Evolutionary conservation across 306 rosid genomes (phyloP), one percentile per base, ranked within the genome.

Genomic region (Echinosophora koreensis): DNA sequence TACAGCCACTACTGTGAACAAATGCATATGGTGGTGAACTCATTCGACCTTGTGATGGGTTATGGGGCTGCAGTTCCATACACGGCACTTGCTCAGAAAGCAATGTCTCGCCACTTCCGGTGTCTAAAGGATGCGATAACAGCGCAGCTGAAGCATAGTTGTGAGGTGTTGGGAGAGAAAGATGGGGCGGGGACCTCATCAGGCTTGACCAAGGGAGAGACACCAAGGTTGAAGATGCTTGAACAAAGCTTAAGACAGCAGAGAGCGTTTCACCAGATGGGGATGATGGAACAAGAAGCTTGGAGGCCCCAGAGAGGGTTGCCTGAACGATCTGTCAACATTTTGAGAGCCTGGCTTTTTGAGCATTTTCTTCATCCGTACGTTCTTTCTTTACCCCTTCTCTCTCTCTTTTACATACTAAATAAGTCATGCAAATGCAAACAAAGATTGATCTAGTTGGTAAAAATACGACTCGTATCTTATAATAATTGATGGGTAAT

Each of bases 361-460:
- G 99, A 96, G 83, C 99, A 96, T 84, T 96, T 96, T 78, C 98
- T 96, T 58, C 97, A 96, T 39, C 99, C 99, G 99, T 95, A 89
- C 82, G 97, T 88, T 56, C 0, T 5, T 57, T 10, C 60, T n/a
- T 58, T 41, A 10, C 84, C 39, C 69, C 39, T 8, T 64, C n/a
- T 64, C 15, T 6, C 6, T 38, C 52, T 34, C 66, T 80, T 60
- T 62, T 79, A 5, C 81, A 67, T 35, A 46, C n/a, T 0, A 68
- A 69, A 22, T 35, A 50, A 60, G 32, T 30, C 32, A 30, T 30
- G 32, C 1, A 30, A 22, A 0, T 22, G 1, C 22, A 1, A 22
- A 22, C 1, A 22, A 22, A 22, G 22, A 22, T 22, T 22, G 22
- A 0, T 22, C 22, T 22, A 22, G 22, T 22, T 22, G 22, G 1